Conservation (phyloP, 441 rosid genomes). For the Macaranga tanarius region DNA sequence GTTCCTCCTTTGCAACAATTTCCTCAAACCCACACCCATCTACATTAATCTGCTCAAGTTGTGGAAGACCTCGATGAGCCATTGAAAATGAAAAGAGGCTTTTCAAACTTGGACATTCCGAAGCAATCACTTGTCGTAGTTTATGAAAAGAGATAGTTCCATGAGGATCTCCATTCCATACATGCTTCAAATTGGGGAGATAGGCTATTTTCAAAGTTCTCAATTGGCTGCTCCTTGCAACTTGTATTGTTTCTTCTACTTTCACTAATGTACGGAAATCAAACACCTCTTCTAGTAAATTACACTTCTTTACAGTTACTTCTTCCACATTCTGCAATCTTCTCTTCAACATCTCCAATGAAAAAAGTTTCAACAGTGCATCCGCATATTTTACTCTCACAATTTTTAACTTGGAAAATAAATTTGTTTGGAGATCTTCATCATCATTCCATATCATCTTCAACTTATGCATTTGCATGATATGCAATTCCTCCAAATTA, state of each 20-base stretch:
- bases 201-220: background rate
- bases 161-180: conserved; percentile 28
- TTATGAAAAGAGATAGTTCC: conserved; percentile 23
- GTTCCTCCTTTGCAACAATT: conserved; percentile 18
- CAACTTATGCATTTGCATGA: conserved; percentile 4
- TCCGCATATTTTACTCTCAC: background rate
- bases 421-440: background rate
- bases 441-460: conserved; percentile 24
- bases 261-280: no score
- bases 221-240: background rate
- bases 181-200: conserved; percentile 30
- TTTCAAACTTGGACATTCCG: conserved; percentile 16
- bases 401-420: conserved; percentile 14
- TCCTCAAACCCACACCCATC: conserved; percentile 20
- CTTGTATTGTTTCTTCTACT: no score
- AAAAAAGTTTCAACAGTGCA: conserved; percentile 2
- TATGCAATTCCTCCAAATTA: background rate
- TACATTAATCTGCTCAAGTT: conserved; percentile 14
- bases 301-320: background rate
- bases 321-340: conserved; percentile 3
- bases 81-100: conserved; percentile 27
- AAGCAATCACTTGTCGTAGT: background rate
- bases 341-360: background rate
- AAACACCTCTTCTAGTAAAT: conserved; percentile 27
- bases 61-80: conserved; percentile 16